A percentile compares a stretch with the other conserved stretches of the same genome.
Conservation (phyloP, 371 early-diverging fungal species). For the Mortierella sp. region DNA sequence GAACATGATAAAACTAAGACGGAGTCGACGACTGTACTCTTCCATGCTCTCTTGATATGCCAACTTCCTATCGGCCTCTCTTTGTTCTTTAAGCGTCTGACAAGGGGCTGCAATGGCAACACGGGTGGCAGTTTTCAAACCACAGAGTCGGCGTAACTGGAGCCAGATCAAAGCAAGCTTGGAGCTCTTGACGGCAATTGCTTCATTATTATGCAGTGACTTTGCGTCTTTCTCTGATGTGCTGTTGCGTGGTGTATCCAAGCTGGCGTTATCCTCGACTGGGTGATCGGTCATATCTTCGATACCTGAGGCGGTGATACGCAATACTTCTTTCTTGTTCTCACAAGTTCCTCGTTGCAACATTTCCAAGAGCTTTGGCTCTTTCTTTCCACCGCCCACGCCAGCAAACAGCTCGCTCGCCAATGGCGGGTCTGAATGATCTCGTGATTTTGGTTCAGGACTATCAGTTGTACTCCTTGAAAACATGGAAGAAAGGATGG, state of each 20-base stretch:
- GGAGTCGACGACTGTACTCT: conserved; percentile 37
- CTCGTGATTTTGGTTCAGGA: neutral
- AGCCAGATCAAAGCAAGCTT: neutral
- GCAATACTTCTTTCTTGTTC: neutral
- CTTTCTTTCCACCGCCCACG: neutral
- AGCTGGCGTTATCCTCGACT: neutral
- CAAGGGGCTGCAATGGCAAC: neutral
- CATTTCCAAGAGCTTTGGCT: neutral
- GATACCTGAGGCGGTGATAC: neutral
- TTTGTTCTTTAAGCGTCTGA: conserved; percentile 19
- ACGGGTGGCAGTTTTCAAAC: neutral
- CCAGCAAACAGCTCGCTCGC: neutral
- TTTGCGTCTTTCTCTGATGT: neutral
- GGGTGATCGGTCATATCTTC: neutral
- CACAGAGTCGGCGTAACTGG: neutral
- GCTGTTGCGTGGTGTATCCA: neutral
- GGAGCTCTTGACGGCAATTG: neutral
- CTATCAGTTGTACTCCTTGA: neutral
- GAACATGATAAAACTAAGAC: conserved; percentile 35
- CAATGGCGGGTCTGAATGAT: neutral
- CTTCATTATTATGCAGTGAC: neutral
- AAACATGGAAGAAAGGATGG: neutral
- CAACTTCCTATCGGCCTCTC: conserved; percentile 22
- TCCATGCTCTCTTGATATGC: conserved; percentile 38
- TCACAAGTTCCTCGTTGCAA: neutral